Percentiles rank a stretch among this genome's conserved stretches.
These are phyloP conservation scores for Fusarium sp. DNA, from an alignment of 2,329 filamentous ascomycete genomes.

Conservation along the genomic window DNA sequence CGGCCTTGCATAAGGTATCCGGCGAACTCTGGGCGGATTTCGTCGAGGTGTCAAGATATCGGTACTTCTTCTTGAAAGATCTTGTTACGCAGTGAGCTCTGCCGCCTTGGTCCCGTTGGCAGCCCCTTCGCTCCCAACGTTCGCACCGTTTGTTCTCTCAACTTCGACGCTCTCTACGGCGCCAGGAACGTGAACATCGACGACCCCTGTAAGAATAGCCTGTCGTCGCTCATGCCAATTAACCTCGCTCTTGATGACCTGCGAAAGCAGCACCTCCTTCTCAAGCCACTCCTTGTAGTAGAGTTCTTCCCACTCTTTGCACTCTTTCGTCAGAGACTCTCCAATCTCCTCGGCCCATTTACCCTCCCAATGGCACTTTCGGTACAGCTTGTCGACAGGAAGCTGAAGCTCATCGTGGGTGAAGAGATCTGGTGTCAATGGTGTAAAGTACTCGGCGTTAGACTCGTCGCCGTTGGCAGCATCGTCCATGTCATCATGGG, in stretches of 20 bases:
- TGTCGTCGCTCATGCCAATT: slow-evolving; percentile 70
- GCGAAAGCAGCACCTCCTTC: slow-evolving; percentile 82
- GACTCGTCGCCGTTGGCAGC: slow-evolving; percentile 64
- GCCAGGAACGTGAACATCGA: slow-evolving; percentile 55
- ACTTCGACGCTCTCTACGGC: slow-evolving; percentile 42
- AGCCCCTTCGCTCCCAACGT: slow-evolving; percentile 16
- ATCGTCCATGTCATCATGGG: slow-evolving; percentile 66
- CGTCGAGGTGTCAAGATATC: background rate
- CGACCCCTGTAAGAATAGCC: slow-evolving; percentile 61
- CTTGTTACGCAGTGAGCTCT: slow-evolving; percentile 5
- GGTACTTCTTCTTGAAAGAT: background rate
- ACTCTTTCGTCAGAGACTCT: slow-evolving; percentile 70
- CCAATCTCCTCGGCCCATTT: slow-evolving; percentile 77
- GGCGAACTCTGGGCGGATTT: background rate
- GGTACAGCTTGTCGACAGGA: slow-evolving; percentile 67
- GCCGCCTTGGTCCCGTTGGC: slow-evolving; percentile 13
- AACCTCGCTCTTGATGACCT: slow-evolving; percentile 72
- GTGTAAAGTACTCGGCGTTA: slow-evolving; percentile 67
- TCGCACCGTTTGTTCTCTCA: slow-evolving; percentile 38
- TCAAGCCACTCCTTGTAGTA: slow-evolving; percentile 80
- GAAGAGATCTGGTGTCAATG: slow-evolving; percentile 68
- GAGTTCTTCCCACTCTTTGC: slow-evolving; percentile 70
- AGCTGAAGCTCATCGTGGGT: slow-evolving; percentile 70
- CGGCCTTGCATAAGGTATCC: background rate
- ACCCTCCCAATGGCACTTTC: slow-evolving; percentile 75